phyloP scores from a whole-genome alignment of 805 yeast species.

The Kluyveromyces dobzhanskii region DNA sequence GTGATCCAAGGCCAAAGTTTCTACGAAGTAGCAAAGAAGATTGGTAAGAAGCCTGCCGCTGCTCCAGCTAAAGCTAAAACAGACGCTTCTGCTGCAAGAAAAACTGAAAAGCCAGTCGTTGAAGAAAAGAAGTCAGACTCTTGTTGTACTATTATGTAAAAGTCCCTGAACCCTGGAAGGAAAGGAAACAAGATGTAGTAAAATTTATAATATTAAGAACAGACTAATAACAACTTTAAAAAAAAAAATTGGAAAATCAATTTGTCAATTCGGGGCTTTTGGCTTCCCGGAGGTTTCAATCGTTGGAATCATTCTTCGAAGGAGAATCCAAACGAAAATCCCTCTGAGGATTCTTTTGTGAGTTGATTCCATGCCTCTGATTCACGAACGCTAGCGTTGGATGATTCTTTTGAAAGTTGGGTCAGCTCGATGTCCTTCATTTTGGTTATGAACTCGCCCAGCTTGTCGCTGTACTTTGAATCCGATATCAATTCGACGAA shows the following conservation, averaged over 20 bases:
- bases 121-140: constrained; percentile 4
- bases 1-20: constrained; percentile 60
- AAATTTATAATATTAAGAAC: too few species aligned
- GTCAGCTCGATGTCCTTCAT: constrained; percentile 30
- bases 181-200: not conserved
- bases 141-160: constrained; percentile 5
- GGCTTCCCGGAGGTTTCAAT: too few species aligned
- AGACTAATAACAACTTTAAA: too few species aligned
- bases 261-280: too few species aligned
- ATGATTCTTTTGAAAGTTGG: constrained; percentile 15
- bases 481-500: constrained; percentile 43
- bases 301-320: constrained; percentile 7
- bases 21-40: constrained; percentile 31
- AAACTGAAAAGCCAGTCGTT: constrained; percentile 2
- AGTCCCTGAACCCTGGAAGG: not conserved
- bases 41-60: not conserved
- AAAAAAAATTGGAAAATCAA: too few species aligned
- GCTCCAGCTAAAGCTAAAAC: not conserved
- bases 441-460: constrained; percentile 30
- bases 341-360: constrained; percentile 14
- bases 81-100: constrained; percentile 4
- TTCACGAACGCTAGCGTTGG: constrained; percentile 24
- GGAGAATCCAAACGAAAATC: constrained; percentile 32
- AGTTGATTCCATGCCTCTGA: constrained; percentile 49
- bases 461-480: constrained; percentile 29